Evolutionary conservation across 139 green algal genomes (phyloP), one percentile per base, ranked within the genome.

Genomic region (Coelastrella sp.): DNA sequence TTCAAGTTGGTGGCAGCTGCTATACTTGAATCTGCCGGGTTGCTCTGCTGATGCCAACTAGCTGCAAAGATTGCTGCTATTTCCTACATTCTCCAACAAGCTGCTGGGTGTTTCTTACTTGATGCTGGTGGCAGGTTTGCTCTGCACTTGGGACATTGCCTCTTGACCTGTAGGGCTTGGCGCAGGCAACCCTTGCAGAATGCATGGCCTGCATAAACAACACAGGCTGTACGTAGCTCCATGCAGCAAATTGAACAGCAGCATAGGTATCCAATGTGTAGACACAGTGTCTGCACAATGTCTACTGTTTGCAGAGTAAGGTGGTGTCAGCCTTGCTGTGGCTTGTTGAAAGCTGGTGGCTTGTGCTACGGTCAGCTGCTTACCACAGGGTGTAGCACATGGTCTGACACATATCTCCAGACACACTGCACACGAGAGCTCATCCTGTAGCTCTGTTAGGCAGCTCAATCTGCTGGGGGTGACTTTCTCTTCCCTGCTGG

Each of bases 351-450:
- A 71, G 10, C 61, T 71, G 61, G 8, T 13, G 8, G 8, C 10
- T 13, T 19, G 11, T 22, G 7, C 68, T 7, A 77, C 20, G 6
- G 66, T 22, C n/a, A 65, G n/a, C 23, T 80, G 47, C 91, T 87
- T 56, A 93, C 91, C 92, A 61, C 92, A 94, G 16, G 90, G 90
- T 57, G 92, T 94, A 23, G 92, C 89, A 87, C 77, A 90, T 23
- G 92, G 92, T 16, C 92, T 78, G 73, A 87, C 73, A 78, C 90
- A 94, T 17, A 94, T 92, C 78, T 93, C 90, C 56, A 94, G 54
- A 71, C 92, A 94, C 56, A 94, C 86, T 58, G 73, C 81, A 78
- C 92, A 94, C 5, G 86, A 87, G 56, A 94, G 85, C 78, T 94
- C 90, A 59, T 93, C 87, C 59, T 85, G 80, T 22, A 93, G 76